Evolutionary conservation across 2,329 filamentous ascomycete species (phyloP).

Genomic region (Lachnellula occidentalis): DNA sequence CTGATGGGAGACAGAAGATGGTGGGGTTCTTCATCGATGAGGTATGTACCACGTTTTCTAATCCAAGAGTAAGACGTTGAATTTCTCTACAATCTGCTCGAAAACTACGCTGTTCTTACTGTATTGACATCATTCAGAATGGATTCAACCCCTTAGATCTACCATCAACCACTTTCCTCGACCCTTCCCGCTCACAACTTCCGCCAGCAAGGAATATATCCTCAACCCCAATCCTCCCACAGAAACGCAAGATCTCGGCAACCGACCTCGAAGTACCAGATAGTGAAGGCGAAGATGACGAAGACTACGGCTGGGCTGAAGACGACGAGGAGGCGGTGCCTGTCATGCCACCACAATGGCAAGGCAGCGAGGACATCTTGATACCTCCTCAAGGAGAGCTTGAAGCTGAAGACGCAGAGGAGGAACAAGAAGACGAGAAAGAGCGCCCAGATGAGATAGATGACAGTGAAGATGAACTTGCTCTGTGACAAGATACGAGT

Average conservation of each 20-base stretch:
- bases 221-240: constrained; percentile 32
- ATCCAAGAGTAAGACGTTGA: neutral
- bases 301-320: constrained; percentile 69
- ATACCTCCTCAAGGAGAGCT: constrained; percentile 30
- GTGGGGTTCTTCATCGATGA: constrained; percentile 25
- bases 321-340: constrained; percentile 58
- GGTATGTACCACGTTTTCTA: constrained; percentile 11
- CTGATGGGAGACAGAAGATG: constrained; percentile 14
- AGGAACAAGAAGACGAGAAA: constrained; percentile 3
- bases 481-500: constrained; percentile 4
- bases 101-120: no score
- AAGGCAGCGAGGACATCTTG: constrained; percentile 60
- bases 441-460: constrained; percentile 4
- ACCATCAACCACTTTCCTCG: constrained; percentile 10
- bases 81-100: no score
- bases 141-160: constrained; percentile 10
- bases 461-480: constrained; percentile 22
- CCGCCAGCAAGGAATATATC: neutral
- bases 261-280: constrained; percentile 55
- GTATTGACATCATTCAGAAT: constrained; percentile 1
- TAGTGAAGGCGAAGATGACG: constrained; percentile 54
- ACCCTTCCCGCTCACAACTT: constrained; percentile 5
- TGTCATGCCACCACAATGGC: constrained; percentile 58
- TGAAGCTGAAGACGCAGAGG: constrained; percentile 16
- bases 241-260: constrained; percentile 60